Conservation (phyloP, 1,139 yeast species). For the Suhomyces bokatorum region DNA sequence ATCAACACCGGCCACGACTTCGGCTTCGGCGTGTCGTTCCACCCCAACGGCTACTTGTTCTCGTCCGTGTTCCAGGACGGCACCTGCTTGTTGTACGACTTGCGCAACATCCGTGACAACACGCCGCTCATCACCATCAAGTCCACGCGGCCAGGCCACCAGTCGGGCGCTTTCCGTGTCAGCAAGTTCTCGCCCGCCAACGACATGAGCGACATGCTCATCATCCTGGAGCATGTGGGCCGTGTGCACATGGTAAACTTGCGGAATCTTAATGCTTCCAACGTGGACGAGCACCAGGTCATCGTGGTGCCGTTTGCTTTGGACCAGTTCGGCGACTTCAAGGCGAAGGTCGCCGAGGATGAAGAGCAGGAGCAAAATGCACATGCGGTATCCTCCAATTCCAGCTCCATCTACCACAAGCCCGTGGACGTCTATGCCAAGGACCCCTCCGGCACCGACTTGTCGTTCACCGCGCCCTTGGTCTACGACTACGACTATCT, state of each 20-base stretch:
- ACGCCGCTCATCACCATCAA: constrained; percentile 54
- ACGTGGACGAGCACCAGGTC: constrained; percentile 63
- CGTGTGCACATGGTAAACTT: constrained; percentile 82
- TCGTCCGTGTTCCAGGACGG: constrained; percentile 89
- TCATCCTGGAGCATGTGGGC: constrained; percentile 82
- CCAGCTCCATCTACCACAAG: not conserved
- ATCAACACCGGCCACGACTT: constrained; percentile 65
- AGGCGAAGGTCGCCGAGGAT: constrained; percentile 6
- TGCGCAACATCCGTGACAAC: constrained; percentile 50
- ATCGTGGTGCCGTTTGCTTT: constrained; percentile 53
- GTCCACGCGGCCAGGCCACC: constrained; percentile 63
- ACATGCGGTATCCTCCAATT: constrained; percentile 5
- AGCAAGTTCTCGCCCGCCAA: constrained; percentile 61
- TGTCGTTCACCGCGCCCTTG: constrained; percentile 39
- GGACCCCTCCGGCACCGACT: not conserved
- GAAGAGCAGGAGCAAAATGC: not conserved
- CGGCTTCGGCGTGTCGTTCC: constrained; percentile 83
- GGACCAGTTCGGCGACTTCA: constrained; percentile 40
- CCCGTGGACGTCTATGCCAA: constrained; percentile 17
- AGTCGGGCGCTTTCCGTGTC: constrained; percentile 60
- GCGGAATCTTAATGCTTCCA: constrained; percentile 50
- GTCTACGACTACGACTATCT: constrained; percentile 48
- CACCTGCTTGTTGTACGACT: constrained; percentile 70
- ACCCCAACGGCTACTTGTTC: constrained; percentile 68
- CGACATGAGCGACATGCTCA: constrained; percentile 72